These are phyloP conservation scores for Ustilago nuda DNA, from an alignment of 1,284 basidiomycete genomes.

Conservation along the genomic window DNA sequence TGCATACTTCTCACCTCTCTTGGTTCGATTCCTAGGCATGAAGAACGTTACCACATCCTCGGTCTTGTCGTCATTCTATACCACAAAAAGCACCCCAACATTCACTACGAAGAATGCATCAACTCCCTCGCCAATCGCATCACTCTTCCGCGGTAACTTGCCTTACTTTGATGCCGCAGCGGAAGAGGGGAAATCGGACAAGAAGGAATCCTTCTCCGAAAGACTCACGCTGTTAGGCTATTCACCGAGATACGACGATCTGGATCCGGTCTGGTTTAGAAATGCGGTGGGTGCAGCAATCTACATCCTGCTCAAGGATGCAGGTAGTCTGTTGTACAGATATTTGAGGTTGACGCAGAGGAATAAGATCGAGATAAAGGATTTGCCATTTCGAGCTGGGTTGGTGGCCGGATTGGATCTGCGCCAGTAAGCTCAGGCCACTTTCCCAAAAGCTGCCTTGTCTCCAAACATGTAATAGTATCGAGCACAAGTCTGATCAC, in stretches of 20 bases:
- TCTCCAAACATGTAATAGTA: background rate
- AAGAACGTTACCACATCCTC: slow-evolving; percentile 15
- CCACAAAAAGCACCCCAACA: slow-evolving; percentile 29
- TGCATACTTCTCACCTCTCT: slow-evolving; percentile 22
- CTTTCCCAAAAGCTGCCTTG: background rate
- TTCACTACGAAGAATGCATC: background rate
- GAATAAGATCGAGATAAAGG: slow-evolving; percentile 45
- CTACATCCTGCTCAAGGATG: slow-evolving; percentile 60
- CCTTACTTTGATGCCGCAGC: slow-evolving; percentile 17
- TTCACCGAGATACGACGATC: slow-evolving; percentile 45
- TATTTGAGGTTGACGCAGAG: slow-evolving; percentile 54
- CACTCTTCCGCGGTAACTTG: slow-evolving; percentile 32
- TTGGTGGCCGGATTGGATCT: slow-evolving; percentile 50
- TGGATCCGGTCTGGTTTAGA: slow-evolving; percentile 65
- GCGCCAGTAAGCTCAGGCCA: slow-evolving; percentile 10
- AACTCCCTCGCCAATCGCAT: slow-evolving; percentile 30
- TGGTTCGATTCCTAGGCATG: slow-evolving; percentile 50
- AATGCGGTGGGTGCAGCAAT: slow-evolving; percentile 61
- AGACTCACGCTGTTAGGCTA: slow-evolving; percentile 21
- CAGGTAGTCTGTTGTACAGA: slow-evolving; percentile 47
- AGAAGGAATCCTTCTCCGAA: slow-evolving; percentile 10
- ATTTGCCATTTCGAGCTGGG: slow-evolving; percentile 56
- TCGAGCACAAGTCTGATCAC: background rate
- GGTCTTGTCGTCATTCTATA: slow-evolving; percentile 31
- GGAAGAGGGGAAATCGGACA: background rate